These are phyloP conservation scores for Solanum hybrid DNA, from an alignment of 305 asterid species.

Conservation along the genomic window DNA sequence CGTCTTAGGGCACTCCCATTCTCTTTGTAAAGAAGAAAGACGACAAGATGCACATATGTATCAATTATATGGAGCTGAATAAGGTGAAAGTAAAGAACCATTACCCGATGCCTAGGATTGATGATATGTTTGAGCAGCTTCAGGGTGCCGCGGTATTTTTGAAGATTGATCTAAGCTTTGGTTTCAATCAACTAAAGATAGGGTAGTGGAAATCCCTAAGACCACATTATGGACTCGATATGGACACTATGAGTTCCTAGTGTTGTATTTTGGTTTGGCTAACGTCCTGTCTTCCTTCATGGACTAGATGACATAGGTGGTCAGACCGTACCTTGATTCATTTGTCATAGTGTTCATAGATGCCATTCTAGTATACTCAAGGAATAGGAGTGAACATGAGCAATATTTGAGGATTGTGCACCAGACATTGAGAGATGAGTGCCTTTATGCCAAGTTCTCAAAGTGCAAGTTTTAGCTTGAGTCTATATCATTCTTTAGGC, in stretches of 20 bases:
- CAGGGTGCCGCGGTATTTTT: no score
- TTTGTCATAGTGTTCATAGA: neutral
- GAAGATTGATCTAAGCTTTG: neutral
- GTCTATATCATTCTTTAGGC: no score
- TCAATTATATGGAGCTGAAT: no score
- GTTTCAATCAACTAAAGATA: no score
- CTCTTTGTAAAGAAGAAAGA: neutral
- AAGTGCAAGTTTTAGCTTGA: no score
- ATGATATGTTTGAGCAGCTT: neutral
- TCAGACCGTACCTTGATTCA: neutral
- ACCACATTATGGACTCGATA: no score
- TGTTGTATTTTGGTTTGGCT: no score
- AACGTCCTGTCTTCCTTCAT: no score
- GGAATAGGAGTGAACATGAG: neutral
- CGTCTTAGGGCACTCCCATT: neutral
- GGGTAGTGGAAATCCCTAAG: neutral
- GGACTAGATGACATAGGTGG: neutral
- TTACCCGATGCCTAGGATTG: neutral
- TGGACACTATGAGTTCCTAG: neutral
- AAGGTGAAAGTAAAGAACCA: neutral
- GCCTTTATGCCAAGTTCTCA: no score
- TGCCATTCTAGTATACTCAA: no score
- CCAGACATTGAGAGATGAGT: neutral
- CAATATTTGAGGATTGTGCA: neutral
- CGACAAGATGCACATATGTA: neutral